Percentiles rank a stretch among this genome's conserved stretches.
These are phyloP conservation scores for Fusarium buharicum DNA, from an alignment of 2,329 filamentous ascomycete genomes.

Conservation along the genomic window DNA sequence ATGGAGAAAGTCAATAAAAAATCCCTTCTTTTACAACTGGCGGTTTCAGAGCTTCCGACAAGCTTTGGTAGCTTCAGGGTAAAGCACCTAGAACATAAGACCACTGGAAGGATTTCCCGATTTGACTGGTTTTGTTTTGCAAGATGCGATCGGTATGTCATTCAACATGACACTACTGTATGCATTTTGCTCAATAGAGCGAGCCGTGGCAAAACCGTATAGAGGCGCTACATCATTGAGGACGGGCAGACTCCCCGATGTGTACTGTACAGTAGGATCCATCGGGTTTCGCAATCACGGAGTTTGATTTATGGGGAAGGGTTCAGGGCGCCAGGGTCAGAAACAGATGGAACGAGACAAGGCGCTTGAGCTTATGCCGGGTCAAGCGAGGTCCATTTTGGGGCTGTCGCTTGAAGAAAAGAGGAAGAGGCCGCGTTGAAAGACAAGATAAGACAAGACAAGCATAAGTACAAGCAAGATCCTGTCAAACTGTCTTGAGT, in stretches of 20 bases:
- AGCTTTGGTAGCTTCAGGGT: conserved; percentile 25
- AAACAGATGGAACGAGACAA: conserved; percentile 16
- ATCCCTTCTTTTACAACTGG: not conserved
- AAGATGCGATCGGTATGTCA: conserved; percentile 29
- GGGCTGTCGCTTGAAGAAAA: not conserved
- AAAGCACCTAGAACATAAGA: conserved; percentile 9
- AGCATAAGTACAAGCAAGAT: no score
- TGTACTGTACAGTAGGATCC: conserved; percentile 4
- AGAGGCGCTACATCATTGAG: conserved; percentile 12
- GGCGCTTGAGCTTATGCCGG: conserved; percentile 19
- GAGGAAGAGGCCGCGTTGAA: not conserved
- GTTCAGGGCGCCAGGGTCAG: conserved; percentile 24
- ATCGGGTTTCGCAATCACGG: conserved; percentile 7
- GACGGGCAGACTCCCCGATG: conserved; percentile 7
- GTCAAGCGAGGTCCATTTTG: not conserved
- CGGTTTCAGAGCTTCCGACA: conserved; percentile 30
- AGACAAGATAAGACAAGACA: not conserved
- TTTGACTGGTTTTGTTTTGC: conserved; percentile 24
- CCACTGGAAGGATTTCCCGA: conserved; percentile 23
- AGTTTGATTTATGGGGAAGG: not conserved
- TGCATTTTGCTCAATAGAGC: conserved; percentile 14
- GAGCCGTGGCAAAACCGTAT: conserved; percentile 20
- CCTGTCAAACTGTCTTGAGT: not conserved
- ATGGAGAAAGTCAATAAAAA: not conserved
- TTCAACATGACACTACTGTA: conserved; percentile 16